These are phyloP conservation scores for Paratinospora sagittata DNA, from an alignment of 164 flowering plant species.

Conservation along the genomic window DNA sequence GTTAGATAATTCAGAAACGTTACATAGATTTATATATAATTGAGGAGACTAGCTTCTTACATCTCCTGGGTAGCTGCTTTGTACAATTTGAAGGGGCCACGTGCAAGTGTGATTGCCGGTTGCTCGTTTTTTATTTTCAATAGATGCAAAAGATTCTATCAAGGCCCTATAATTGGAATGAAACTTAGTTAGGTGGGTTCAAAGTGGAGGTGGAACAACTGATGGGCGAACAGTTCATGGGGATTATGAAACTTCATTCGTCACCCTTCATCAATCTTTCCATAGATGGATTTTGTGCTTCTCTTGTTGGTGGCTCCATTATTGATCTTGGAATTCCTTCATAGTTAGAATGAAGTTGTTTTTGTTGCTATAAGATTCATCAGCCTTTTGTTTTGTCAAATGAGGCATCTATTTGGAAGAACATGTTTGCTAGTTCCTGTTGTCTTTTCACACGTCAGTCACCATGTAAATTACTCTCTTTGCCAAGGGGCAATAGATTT, in stretches of 20 bases:
- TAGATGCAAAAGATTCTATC: background rate
- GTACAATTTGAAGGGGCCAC: background rate
- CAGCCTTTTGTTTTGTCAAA: background rate
- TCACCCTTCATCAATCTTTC: background rate
- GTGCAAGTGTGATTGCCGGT: background rate
- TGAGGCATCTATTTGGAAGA: background rate
- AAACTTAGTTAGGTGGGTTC: background rate
- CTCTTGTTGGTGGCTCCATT: too few relatives aligned
- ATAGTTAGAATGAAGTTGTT: background rate
- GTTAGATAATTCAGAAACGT: too few relatives aligned
- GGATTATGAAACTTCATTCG: too few relatives aligned
- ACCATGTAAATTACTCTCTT: background rate
- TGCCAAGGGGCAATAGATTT: background rate
- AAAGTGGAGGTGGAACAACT: background rate
- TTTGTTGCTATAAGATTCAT: background rate
- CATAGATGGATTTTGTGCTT: background rate
- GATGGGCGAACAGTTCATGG: background rate
- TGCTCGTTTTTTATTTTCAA: background rate
- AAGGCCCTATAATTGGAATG: background rate
- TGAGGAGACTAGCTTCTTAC: too few relatives aligned
- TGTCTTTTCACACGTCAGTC: too few relatives aligned
- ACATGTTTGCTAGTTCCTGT: too few relatives aligned
- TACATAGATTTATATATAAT: background rate
- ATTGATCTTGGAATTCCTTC: background rate
- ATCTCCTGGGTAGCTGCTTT: background rate